Conservation (phyloP, 1,284 basidiomycete species). For the Phaffia rhodozyma region DNA sequence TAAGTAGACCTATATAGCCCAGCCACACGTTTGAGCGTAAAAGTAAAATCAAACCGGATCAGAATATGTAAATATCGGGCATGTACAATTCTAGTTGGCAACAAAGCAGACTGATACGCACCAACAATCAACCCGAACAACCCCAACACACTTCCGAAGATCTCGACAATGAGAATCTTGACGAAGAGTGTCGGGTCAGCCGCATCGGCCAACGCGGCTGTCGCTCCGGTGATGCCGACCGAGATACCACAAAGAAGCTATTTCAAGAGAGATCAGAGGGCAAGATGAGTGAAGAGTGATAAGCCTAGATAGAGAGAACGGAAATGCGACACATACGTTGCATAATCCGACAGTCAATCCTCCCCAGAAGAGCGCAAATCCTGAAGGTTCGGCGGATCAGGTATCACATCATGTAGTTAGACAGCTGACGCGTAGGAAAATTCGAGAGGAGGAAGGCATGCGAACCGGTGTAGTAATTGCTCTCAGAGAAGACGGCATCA, state of each 20-base stretch:
- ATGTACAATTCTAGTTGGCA: no score
- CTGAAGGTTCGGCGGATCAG: conserved; percentile 34
- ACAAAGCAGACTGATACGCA: no score
- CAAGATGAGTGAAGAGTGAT: neutral
- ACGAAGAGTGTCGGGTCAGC: conserved; percentile 86
- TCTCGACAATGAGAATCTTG: conserved; percentile 86
- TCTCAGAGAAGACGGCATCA: conserved; percentile 58
- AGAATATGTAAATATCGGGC: no score
- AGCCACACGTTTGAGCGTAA: no score
- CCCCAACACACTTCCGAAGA: conserved; percentile 75
- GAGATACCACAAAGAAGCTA: conserved; percentile 73
- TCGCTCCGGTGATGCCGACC: conserved; percentile 83
- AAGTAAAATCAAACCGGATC: no score
- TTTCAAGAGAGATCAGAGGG: conserved; percentile 48
- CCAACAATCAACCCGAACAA: conserved; percentile 36
- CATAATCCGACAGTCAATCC: conserved; percentile 66
- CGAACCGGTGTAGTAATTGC: conserved; percentile 81
- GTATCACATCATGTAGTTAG: neutral
- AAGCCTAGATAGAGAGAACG: no score
- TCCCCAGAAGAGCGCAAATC: conserved; percentile 88
- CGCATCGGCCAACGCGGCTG: conserved; percentile 81
- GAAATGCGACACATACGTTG: conserved; percentile 1
- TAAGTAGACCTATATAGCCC: no score
- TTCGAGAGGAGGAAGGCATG: neutral
- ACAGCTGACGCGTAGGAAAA: neutral